Evolutionary conservation across 345 rosid species (phyloP).

Genomic region (Populus euphratica): DNA sequence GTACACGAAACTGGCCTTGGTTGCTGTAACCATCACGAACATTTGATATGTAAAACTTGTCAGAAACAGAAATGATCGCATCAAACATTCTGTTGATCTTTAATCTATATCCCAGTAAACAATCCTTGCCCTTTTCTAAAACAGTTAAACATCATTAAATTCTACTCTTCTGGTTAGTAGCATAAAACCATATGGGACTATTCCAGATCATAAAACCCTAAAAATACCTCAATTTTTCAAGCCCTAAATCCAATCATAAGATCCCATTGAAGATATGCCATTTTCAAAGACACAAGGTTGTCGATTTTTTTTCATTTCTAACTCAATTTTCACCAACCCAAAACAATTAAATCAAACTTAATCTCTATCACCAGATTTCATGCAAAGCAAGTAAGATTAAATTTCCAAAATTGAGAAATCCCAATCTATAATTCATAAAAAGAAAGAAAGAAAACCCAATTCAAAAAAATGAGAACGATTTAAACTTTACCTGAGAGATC

Average conservation of each 20-base stretch:
- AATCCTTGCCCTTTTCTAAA: background rate
- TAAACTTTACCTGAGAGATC: constrained; percentile 64
- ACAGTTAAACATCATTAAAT: background rate
- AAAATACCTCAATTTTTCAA: background rate
- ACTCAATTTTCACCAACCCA: background rate
- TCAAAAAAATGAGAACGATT: no score
- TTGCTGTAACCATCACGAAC: constrained; percentile 48
- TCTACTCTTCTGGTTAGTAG: background rate
- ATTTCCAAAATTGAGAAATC: background rate
- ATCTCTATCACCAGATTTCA: background rate
- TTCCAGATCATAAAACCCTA: background rate
- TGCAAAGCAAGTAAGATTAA: background rate
- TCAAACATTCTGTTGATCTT: background rate
- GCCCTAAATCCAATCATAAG: background rate
- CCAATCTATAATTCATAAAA: background rate
- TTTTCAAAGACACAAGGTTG: background rate
- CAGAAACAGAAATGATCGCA: background rate
- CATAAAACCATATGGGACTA: background rate
- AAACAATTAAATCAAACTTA: background rate
- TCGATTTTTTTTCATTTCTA: background rate
- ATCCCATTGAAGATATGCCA: background rate
- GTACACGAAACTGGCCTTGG: constrained; percentile 71
- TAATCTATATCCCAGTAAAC: background rate
- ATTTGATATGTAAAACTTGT: background rate
- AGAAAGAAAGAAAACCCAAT: no score